Conservation (phyloP, 495 filamentous ascomycete genomes). For the Cryomyces antarcticus region DNA sequence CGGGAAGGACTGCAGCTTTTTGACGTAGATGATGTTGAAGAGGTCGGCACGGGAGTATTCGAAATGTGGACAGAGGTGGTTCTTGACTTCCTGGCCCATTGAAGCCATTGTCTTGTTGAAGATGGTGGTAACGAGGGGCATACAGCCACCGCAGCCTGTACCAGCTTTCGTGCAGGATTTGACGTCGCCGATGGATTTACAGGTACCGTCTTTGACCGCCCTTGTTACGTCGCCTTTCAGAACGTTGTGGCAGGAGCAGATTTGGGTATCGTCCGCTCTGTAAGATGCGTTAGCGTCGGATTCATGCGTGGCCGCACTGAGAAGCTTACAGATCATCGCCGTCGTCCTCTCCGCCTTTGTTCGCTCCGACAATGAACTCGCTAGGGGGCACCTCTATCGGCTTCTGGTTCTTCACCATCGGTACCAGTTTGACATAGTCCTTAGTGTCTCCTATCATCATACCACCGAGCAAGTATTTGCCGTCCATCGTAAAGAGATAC, state of each 20-base stretch:
- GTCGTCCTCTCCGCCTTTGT: constrained; percentile 50
- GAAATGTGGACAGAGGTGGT: constrained; percentile 72
- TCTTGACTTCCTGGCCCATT: constrained; percentile 81
- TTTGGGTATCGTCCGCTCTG: constrained; percentile 67
- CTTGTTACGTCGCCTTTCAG: constrained; percentile 66
- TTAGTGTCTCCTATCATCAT: constrained; percentile 98
- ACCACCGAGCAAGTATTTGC: constrained; percentile 79
- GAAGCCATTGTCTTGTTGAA: constrained; percentile 83
- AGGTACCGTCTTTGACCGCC: constrained; percentile 58
- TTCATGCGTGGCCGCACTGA: no score
- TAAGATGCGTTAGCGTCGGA: constrained; percentile 15
- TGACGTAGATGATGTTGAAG: constrained; percentile 76
- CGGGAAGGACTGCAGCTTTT: constrained; percentile 50
- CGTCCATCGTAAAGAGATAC: constrained; percentile 81
- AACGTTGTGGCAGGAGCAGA: constrained; percentile 94
- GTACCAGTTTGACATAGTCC: constrained; percentile 86
- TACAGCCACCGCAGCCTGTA: constrained; percentile 84
- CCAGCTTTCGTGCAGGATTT: constrained; percentile 93
- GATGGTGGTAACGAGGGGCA: constrained; percentile 80
- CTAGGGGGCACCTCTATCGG: constrained; percentile 63
- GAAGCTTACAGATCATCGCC: constrained; percentile 39
- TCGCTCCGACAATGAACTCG: constrained; percentile 71
- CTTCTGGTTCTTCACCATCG: constrained; percentile 77
- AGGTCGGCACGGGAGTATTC: constrained; percentile 72
- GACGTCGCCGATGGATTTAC: constrained; percentile 69